Evolutionary conservation across 1,284 basidiomycete species (phyloP), one percentile per base, ranked within the genome.

Genomic region (Cutaneotrichosporon sp.): DNA sequence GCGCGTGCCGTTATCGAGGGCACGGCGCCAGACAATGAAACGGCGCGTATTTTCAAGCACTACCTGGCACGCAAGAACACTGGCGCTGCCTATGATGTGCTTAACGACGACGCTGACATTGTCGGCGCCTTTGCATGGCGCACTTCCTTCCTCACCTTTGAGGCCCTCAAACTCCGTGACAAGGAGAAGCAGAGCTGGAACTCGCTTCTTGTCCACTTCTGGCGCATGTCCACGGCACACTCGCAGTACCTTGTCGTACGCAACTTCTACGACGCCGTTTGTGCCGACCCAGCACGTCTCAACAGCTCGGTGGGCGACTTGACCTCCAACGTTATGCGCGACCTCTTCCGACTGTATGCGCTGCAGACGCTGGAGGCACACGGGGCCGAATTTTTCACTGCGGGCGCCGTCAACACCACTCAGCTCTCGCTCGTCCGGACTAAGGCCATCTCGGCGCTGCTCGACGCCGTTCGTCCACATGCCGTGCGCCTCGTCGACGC

Each of bases 21-120:
- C 22, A 78, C 79, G 55, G 75, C 77, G 3, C 76, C 80, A 64
- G 77, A 79, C 66, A 78, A 80, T 67, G 80, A 79, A n/a, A 74
- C 75, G 3, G 75, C 77, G 23, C 76, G 77, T 56, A 55, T 59
- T 38, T 38, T 59, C 18, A 37, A 38, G 37, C 42, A 51, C 51
- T 81, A 77, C 64, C 61, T 70, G n/a, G 63, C 63, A 21, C 60
- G 64, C 36, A 57, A 77, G 57, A 76, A 78, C 62, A 64, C 69
- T 12, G 80, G 79, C 10, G 69, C 75, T 56, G 56, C 56, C 1
- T 55, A 35, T 30, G 56, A 58, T 45, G 39, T 58, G 12, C 69
- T 67, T 56, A 79, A 78, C 66, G 77, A 76, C 30, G 79, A 80
- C 65, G 73, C 75, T 39, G 67, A 80, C 34, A 81, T 80, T 60